These are phyloP conservation scores for Verruconis gallopava DNA, from an alignment of 2,329 filamentous ascomycete species.

Conservation along the genomic window DNA sequence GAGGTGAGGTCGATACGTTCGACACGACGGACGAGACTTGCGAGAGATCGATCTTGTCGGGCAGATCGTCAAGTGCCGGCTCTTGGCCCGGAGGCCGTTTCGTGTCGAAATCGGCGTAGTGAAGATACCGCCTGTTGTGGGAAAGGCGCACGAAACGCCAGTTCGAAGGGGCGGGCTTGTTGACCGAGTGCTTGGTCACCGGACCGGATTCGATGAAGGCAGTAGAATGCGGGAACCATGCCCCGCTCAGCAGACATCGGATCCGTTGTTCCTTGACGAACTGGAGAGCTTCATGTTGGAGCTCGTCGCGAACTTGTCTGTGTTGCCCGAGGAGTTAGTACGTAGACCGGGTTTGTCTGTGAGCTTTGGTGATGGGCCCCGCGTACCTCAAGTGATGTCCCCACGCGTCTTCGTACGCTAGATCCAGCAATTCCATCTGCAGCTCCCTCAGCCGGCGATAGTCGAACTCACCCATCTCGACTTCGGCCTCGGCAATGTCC, in stretches of 20 bases:
- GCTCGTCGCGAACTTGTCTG: constrained; percentile 73
- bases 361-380: neutral
- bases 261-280: constrained; percentile 97
- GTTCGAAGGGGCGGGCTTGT: constrained; percentile 34
- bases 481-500: constrained; percentile 76
- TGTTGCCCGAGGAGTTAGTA: no score
- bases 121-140: constrained; percentile 78
- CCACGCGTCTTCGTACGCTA: constrained; percentile 92
- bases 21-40: constrained; percentile 87
- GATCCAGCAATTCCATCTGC: constrained; percentile 85
- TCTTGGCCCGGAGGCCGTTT: constrained; percentile 45
- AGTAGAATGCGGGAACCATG: constrained; percentile 61
- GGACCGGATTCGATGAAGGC: constrained; percentile 36
- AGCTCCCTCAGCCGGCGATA: constrained; percentile 64
- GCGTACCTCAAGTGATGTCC: constrained; percentile 61
- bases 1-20: constrained; percentile 60
- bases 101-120: constrained; percentile 73
- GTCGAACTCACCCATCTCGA: constrained; percentile 76
- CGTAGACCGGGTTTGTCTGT: constrained; percentile 2
- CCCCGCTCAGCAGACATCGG: constrained; percentile 72
- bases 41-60: constrained; percentile 74
- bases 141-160: constrained; percentile 84
- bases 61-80: constrained; percentile 61
- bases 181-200: constrained; percentile 29
- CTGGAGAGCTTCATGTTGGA: constrained; percentile 80